Evolutionary conservation across 2,329 filamentous ascomycete genomes (phyloP).

Genomic region (Calonectria ilicicola): DNA sequence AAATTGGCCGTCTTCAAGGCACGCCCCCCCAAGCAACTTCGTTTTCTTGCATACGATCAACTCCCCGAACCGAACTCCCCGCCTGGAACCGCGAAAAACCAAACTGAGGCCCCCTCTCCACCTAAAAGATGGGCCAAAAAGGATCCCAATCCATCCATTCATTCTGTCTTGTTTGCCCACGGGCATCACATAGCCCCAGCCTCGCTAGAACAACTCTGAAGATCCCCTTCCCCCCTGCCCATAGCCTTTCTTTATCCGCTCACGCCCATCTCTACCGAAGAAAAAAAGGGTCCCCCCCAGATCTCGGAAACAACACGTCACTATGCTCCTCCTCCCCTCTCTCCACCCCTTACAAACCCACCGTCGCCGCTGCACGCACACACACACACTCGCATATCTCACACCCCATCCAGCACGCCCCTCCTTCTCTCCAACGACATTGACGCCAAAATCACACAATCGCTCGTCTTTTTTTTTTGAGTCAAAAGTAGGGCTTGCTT

Average conservation of each 20-base stretch:
- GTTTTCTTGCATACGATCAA: not conserved
- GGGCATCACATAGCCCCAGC: too few relatives aligned
- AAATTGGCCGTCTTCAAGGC: not conserved
- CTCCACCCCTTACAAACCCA: not conserved
- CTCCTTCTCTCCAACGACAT: slow-evolving; percentile 33
- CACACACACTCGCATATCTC: too few relatives aligned
- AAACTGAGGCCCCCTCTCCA: not conserved
- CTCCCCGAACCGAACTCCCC: slow-evolving; percentile 28
- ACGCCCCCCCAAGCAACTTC: not conserved
- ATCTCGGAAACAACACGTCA: slow-evolving; percentile 34
- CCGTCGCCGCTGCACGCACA: too few relatives aligned
- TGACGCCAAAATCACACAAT: slow-evolving; percentile 45
- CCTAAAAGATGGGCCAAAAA: not conserved
- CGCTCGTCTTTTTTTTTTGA: not conserved
- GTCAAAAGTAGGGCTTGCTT: not conserved
- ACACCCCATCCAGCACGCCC: not conserved
- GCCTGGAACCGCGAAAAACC: not conserved
- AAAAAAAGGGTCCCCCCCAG: not conserved
- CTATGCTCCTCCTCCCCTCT: not conserved
- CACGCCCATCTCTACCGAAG: slow-evolving; percentile 26
- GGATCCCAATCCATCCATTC: not conserved
- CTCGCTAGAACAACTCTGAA: slow-evolving; percentile 26
- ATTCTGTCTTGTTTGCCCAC: not conserved
- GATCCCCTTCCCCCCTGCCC: not conserved
- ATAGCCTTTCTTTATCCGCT: slow-evolving; percentile 18